A percentile compares a stretch with the other conserved stretches of the same genome.
Conservation (phyloP, 75 land plant genomes). For the Pinus tabuliformis region DNA sequence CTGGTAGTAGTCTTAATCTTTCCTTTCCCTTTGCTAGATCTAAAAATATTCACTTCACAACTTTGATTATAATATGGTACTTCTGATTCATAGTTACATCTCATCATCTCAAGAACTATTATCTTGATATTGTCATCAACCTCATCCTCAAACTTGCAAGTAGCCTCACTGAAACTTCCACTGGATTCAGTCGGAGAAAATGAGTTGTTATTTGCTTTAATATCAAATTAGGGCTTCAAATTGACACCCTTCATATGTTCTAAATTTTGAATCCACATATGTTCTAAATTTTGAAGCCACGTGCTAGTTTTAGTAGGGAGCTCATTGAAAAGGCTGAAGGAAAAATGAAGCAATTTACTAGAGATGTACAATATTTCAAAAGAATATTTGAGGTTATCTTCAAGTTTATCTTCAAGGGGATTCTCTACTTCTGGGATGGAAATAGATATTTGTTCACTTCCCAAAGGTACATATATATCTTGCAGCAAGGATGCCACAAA, state of each 20-base stretch:
- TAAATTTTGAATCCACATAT: neutral
- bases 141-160: neutral
- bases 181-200: neutral
- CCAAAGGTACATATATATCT: too few relatives aligned
- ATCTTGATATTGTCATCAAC: conserved; percentile 43
- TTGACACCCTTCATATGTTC: neutral
- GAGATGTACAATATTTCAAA: too few relatives aligned
- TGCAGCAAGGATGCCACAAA: too few relatives aligned
- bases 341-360: too few relatives aligned
- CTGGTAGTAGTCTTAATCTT: neutral
- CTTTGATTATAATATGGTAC: neutral
- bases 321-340: neutral
- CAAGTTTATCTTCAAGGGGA: too few relatives aligned
- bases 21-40: neutral
- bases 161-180: neutral
- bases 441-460: too few relatives aligned
- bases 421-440: too few relatives aligned
- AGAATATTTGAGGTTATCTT: too few relatives aligned
- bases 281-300: too few relatives aligned
- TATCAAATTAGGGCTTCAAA: conserved; percentile 1
- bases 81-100: neutral
- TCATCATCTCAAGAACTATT: conserved; percentile 52
- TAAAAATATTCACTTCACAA: neutral
- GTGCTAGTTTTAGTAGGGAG: neutral
- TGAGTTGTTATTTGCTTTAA: neutral